Evolutionary conservation across 2,329 filamentous ascomycete genomes (phyloP), one percentile per base, ranked within the genome.

Genomic region (Monosporascus sp.): DNA sequence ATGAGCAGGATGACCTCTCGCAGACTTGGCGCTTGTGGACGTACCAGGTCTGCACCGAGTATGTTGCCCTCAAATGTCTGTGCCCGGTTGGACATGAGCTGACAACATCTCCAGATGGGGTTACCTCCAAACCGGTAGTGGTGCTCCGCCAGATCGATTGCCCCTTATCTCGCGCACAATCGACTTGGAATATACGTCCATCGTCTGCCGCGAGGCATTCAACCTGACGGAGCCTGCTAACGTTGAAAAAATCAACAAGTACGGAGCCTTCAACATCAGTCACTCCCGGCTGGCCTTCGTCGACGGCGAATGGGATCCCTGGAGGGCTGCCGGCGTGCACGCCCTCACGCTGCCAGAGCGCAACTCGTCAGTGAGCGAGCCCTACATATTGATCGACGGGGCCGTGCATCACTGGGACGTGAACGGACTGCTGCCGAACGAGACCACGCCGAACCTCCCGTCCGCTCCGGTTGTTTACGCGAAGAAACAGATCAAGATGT

Each of bases 361-460:
- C 20, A 69, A 74, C 16, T 87, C 80, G 45, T 88, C 87, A 0
- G 71, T 74, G 0, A 78, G 76, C 48, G 80, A 91, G 72, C 90
- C 90, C 0, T 88, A 86, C 58, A 77, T 90, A n/a, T 66, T 93
- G 46, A 90, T 95, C 46, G 73, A 78, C 3, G 80, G 80, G n/a
- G 88, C 83, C 0, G 88, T 92, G 20, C 90, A 95, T 68, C 89
- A 93, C 66, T 94, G 88, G 86, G 87, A 90, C 60, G 85, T 87
- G 71, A 86, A 87, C 58, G 84, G 85, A 1, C 61, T 88, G n/a
- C 82, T 85, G 49, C 68, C 74, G 1, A 85, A 86, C 53, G 76
- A 88, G 66, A 86, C 85, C 0, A 80, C 76, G 6, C 59, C 75
- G 2, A 70, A 71, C 1, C 64, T 90, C 34, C 86, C 86, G 1